Evolutionary conservation across 176 grass and related monocot species (phyloP).

Genomic region (Musa itinerans): DNA sequence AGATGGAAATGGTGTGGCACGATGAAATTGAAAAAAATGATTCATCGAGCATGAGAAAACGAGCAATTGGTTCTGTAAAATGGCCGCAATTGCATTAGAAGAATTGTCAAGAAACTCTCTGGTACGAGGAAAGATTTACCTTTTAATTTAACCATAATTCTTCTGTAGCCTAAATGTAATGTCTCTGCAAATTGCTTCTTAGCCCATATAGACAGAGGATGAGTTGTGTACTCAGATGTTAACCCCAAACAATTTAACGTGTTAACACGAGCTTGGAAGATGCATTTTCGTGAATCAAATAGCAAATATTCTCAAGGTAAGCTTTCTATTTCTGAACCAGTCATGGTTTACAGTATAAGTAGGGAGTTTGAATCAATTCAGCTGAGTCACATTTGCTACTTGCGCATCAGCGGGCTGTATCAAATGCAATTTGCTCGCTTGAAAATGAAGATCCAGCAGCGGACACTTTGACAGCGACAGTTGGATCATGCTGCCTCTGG

Average conservation of each 20-base stretch:
- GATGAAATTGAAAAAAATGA: slow-evolving; percentile 26
- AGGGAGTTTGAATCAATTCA: not conserved
- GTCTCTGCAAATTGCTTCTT: no score
- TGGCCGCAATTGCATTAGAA: slow-evolving; percentile 17
- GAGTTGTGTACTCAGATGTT: no score
- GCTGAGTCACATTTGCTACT: not conserved
- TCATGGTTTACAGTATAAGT: not conserved
- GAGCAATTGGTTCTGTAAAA: slow-evolving; percentile 18
- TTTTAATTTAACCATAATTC: not conserved
- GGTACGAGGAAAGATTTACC: not conserved
- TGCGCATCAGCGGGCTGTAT: not conserved
- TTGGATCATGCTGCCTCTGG: no score
- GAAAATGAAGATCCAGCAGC: not conserved
- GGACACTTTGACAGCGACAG: not conserved
- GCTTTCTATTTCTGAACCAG: not conserved
- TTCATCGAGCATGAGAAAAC: slow-evolving; percentile 21
- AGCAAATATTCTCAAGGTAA: not conserved
- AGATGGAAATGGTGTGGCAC: slow-evolving; percentile 59
- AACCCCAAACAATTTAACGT: no score
- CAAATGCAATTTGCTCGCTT: not conserved
- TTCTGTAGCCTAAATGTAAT: no score
- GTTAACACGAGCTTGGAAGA: not conserved
- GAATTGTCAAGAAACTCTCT: not conserved
- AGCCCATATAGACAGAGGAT: no score
- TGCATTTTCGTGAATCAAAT: not conserved